Evolutionary conservation across 1,284 basidiomycete species (phyloP), one percentile per base, ranked within the genome.

Genomic region (Marasmius fiardii): DNA sequence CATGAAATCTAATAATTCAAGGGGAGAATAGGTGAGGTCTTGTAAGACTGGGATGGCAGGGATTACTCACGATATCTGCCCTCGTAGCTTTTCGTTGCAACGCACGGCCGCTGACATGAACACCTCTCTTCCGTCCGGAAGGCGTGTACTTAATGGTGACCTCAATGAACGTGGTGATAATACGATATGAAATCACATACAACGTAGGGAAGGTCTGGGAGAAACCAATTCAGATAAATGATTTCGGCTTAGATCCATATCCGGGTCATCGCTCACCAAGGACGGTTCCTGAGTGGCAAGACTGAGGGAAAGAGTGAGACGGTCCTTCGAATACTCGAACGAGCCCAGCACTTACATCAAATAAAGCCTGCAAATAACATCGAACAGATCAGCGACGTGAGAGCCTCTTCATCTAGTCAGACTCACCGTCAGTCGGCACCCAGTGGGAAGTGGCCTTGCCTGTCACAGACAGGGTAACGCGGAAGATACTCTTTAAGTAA

Each of bases 371-470:
- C 21, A 41, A 21, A 35, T 54, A 18, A 7, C 23, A 33, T 53
- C 20, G 34, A 23, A 33, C 33, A 11, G 5, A 11, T 12, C 53
- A 35, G 5, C 48, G 24, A 24, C n/a, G 7, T 48, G 28, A n/a
- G 47, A 35, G 16, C 66, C 5, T 11, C n/a, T 20, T 31, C 28
- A 31, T 31, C 28, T 31, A 4, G 28, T 31, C 28, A 31, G 3
- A 50, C 85, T 67, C 64, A 88, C 87, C n/a, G 88, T 90, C 21
- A 90, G 70, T 16, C 87, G 80, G 64, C 88, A 90, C 4, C 83
- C 83, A 1, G 64, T 37, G 1, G 87, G 87, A 1, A 90, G 71
- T 4, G 77, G 66, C 54, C 75, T 78, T 11, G 88, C 82, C 84
- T 85, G 57, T 18, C 37, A 51, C n/a, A 48, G 62, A 39, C 57